Conservation (phyloP, 306 rosid species). For the Purshia tridentata region DNA sequence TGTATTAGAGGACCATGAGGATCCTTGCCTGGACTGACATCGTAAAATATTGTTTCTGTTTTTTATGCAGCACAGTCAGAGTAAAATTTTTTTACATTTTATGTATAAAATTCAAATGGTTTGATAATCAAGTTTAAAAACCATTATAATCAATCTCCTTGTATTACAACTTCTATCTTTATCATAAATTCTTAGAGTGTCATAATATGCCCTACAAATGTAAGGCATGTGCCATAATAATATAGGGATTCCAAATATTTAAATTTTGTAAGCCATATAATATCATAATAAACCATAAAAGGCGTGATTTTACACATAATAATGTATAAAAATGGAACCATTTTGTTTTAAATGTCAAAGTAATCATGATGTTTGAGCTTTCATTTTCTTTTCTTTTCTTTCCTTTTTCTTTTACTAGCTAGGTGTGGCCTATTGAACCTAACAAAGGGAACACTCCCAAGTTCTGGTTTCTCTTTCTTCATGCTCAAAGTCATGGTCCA, state of each 20-base stretch:
- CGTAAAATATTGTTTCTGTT: slow-evolving; percentile 3
- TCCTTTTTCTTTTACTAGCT: slow-evolving; percentile 23
- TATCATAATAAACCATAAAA: no score
- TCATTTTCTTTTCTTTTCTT: slow-evolving; percentile 9
- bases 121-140: neutral
- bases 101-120: neutral
- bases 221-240: neutral
- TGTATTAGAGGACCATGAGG: slow-evolving; percentile 17
- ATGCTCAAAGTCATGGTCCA: slow-evolving; percentile 8
- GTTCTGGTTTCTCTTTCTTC: slow-evolving; percentile 12
- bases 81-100: neutral
- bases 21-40: slow-evolving; percentile 4
- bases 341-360: slow-evolving; percentile 7
- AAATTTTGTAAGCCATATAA: no score
- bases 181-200: neutral
- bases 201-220: neutral
- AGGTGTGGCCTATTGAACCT: slow-evolving; percentile 10
- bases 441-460: slow-evolving; percentile 9
- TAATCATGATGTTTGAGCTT: slow-evolving; percentile 28
- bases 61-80: neutral
- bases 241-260: no score
- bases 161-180: neutral
- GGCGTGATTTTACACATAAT: no score
- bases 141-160: neutral
- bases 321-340: neutral